Evolutionary conservation across 140 eudicot genomes (phyloP), one percentile per base, ranked within the genome.

Genomic region (Oenanthe javanica): DNA sequence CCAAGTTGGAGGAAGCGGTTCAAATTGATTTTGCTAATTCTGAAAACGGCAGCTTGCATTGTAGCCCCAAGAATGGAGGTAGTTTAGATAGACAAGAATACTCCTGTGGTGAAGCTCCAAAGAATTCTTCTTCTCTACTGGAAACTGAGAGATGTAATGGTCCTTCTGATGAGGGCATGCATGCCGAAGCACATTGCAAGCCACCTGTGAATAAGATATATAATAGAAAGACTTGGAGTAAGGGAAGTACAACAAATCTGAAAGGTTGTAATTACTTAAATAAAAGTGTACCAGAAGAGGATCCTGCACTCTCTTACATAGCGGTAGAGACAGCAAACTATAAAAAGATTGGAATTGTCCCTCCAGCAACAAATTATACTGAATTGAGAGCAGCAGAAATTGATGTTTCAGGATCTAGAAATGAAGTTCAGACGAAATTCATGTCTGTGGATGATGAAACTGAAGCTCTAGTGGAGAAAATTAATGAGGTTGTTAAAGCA

Each of bases 371-470:
- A 77, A 82, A 71, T 83, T 67, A 61, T 63, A 54, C 13, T 9
- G 81, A 55, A 45, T 54, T 45, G 66, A 79, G 55, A 81, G 76
- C 48, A 79, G 83, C 51, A 50, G 72, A 70, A 67, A 54, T 61
- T 71, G 80, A 77, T 82, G 73, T 45, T 51, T 23, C 47, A 48
- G 80, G 82, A 42, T 61, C 79, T 36, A 83, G 72, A 13, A 70
- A 59, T 11, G 75, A 70, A 47, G 72, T 51, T 52, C 80, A 75
- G 16, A 54, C 79, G 25, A 78, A 76, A 63, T 49, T 82, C 64
- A 80, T 48, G 63, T 47, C 38, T 46, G 21, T 79, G 77, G 88
- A 88, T 80, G 93, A 89, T 88, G 97, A 90, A 80, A 88, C 97
- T 57, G 91, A 90, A 84, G 79, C 86, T 77, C 79, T 84, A 79